Evolutionary conservation across 768 basidiomycete genomes (phyloP).

Genomic region (Rhizopogon rudus): DNA sequence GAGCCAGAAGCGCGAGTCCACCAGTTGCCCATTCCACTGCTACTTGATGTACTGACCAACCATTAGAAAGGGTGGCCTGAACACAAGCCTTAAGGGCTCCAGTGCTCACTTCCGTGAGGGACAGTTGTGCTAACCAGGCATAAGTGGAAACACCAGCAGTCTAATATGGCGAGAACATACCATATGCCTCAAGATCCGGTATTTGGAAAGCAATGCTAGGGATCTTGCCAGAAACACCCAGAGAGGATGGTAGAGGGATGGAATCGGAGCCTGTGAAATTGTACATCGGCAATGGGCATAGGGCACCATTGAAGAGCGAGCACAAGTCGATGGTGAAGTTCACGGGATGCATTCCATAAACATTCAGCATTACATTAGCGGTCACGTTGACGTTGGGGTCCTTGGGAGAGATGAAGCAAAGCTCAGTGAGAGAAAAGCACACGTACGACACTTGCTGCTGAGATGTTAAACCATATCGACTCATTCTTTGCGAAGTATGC

Average conservation of each 20-base stretch:
- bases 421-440: background rate
- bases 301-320: slow-evolving; percentile 63
- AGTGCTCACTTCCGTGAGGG: slow-evolving; percentile 62
- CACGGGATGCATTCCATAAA: slow-evolving; percentile 81
- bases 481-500: slow-evolving; percentile 65
- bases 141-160: slow-evolving; percentile 3
- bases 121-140: slow-evolving; percentile 62
- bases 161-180: background rate
- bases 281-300: slow-evolving; percentile 81
- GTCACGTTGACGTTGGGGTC: slow-evolving; percentile 74
- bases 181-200: slow-evolving; percentile 81
- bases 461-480: slow-evolving; percentile 80
- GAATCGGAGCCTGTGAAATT: slow-evolving; percentile 84
- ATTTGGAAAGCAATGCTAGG: slow-evolving; percentile 81
- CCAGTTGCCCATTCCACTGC: slow-evolving; percentile 79
- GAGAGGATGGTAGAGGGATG: slow-evolving; percentile 54
- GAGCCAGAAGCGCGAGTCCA: slow-evolving; percentile 56
- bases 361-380: slow-evolving; percentile 77
- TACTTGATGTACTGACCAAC: slow-evolving; percentile 72
- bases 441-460: slow-evolving; percentile 82
- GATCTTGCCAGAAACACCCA: slow-evolving; percentile 52
- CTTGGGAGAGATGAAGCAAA: slow-evolving; percentile 29
- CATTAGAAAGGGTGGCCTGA: slow-evolving; percentile 89
- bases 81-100: slow-evolving; percentile 82
- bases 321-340: slow-evolving; percentile 90